Conservation (phyloP, 2,329 filamentous ascomycete genomes). For the Ophiobolus disseminans region DNA sequence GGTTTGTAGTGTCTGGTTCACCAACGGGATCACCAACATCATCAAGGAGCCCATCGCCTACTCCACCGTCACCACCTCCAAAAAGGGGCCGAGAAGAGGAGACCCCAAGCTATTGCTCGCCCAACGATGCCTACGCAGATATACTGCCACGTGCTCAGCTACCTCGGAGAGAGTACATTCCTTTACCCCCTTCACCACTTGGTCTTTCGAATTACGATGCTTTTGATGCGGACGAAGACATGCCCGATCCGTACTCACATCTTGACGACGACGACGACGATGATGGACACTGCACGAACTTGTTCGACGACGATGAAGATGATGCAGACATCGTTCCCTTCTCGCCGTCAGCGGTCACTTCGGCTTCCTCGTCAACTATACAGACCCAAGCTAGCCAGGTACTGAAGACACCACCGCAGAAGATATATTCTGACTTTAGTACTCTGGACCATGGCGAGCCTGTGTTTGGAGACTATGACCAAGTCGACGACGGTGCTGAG, state of each 20-base stretch:
- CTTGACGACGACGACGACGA: constrained; percentile 42
- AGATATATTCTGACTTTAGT: constrained; percentile 27
- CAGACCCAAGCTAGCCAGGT: constrained; percentile 8
- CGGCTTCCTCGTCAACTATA: constrained; percentile 10
- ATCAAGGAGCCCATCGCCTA: constrained; percentile 29
- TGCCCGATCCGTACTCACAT: constrained; percentile 36
- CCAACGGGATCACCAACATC: constrained; percentile 22
- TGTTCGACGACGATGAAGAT: constrained; percentile 19
- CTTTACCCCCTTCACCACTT: constrained; percentile 48
- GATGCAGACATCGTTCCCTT: constrained; percentile 19
- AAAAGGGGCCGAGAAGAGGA: constrained; percentile 10
- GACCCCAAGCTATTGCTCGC: constrained; percentile 28
- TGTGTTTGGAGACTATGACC: constrained; percentile 35
- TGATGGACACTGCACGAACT: constrained; percentile 6
- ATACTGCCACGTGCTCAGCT: constrained; percentile 24
- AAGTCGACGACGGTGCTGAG: constrained; percentile 30
- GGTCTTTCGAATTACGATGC: constrained; percentile 54
- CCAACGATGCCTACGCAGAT: constrained; percentile 42
- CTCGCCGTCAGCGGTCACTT: constrained; percentile 20
- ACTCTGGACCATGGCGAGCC: constrained; percentile 29
- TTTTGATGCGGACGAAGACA: constrained; percentile 48
- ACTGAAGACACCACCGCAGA: constrained; percentile 14
- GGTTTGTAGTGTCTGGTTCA: constrained; percentile 24
- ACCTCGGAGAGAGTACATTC: constrained; percentile 36
- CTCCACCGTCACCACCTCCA: constrained; percentile 15